Evolutionary conservation across 306 rosid species (phyloP).

Genomic region (Medicago ruthenica): DNA sequence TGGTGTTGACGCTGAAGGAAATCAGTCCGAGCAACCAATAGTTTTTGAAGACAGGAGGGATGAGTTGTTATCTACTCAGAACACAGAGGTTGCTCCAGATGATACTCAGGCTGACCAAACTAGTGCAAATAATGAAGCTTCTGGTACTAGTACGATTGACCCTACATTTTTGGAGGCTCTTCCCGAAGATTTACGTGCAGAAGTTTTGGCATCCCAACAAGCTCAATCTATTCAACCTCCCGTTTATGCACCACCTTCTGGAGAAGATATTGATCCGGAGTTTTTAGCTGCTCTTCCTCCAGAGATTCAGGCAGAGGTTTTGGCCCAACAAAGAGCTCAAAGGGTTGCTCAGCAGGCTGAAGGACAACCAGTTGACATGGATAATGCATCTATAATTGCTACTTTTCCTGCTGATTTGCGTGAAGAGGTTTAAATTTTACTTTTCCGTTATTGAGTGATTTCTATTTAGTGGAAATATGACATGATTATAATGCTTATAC

Average conservation of each 20-base stretch:
- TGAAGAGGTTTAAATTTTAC: slow-evolving; percentile 78
- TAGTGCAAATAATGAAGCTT: slow-evolving; percentile 66
- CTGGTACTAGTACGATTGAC: slow-evolving; percentile 87
- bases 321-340: slow-evolving; percentile 97
- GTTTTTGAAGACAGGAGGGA: slow-evolving; percentile 60
- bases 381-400: slow-evolving; percentile 96
- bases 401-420: slow-evolving; percentile 99
- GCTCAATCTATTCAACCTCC: slow-evolving; percentile 93
- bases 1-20: slow-evolving; percentile 63
- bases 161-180: slow-evolving; percentile 98
- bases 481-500: slow-evolving; percentile 34
- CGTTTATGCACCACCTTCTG: slow-evolving; percentile 84
- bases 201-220: slow-evolving; percentile 98
- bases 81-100: slow-evolving; percentile 56
- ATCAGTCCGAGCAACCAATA: slow-evolving; percentile 56
- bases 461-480: slow-evolving; percentile 26
- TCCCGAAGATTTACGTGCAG: slow-evolving; percentile 94
- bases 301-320: slow-evolving; percentile 94
- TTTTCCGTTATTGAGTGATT: slow-evolving; percentile 35
- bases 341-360: slow-evolving; percentile 92
- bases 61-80: slow-evolving; percentile 61
- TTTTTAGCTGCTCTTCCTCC: slow-evolving; percentile 99
- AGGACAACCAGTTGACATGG: slow-evolving; percentile 99
- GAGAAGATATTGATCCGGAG: slow-evolving; percentile 96
- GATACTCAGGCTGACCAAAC: slow-evolving; percentile 64